Base-by-base conservation (phyloP, 306 rosid genomes). In the Prinsepia uniflora region DNA sequence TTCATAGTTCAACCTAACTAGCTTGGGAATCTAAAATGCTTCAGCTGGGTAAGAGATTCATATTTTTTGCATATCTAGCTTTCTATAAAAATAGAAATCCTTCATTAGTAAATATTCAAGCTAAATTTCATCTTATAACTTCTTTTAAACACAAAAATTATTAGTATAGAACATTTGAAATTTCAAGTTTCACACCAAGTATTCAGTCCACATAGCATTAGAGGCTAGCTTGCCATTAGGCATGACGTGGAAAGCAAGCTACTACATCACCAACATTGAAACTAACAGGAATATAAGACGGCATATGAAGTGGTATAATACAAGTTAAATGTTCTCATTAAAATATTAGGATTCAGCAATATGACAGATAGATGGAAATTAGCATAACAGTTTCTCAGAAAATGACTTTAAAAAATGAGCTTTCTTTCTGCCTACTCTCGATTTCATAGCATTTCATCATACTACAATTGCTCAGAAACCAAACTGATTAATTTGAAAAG, bases 401-500 rank as follows among this genome's bases (percentile, higher is more conserved):
- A 56, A 22, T 56, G 14, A 11, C 14, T 10, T 56, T 56, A 6
- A 12, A n/a, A 13, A n/a, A 22, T 24, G 18, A 39, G n/a, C n/a
- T 39, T 24, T 62, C 13, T 49, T 6, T 5, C 5, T 58, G 36
- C 36, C 34, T 12, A 17, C 18, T 43, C 58, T 22, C 10, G 14
- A 39, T 61, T 61, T 58, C 63, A 13, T 39, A 44, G 22, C 45
- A 61, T 61, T 48, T 20, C 62, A 68, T 50, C 39, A 39, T 18
- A 39, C 49, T 39, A 53, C 18, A 18, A 39, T 40, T 36, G 10
- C 60, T 36, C 57, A 50, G n/a, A 19, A 11, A 39, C 18, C 49
- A 53, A 7, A 54, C 39, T 45, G n/a, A 19, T 15, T 13, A 41
- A 4, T 13, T 40, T 41, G 12, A 41, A 59, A 7, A 11, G 8